Percentiles rank a stretch among this genome's conserved stretches.
Conservation (phyloP, 2,329 filamentous ascomycete species). For the Aspergillus clavatus region DNA sequence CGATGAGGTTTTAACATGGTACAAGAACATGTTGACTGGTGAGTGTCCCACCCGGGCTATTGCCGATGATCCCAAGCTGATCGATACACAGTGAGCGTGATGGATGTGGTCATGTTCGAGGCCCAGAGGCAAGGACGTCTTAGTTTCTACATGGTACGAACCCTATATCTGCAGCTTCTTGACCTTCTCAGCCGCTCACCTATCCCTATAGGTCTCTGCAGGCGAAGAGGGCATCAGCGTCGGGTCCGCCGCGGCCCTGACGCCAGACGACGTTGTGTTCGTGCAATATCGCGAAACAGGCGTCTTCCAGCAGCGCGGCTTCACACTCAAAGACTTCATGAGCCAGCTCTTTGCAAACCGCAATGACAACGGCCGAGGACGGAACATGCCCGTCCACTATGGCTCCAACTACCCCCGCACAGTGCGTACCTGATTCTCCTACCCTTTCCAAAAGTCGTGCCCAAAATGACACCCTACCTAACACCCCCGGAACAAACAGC, state of each 20-base stretch:
- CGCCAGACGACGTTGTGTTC: conserved; percentile 84
- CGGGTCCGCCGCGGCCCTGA: conserved; percentile 76
- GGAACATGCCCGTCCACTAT: conserved; percentile 98
- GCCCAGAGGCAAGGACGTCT: conserved; percentile 90
- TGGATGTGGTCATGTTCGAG: conserved; percentile 98
- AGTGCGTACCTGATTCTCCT: conserved; percentile 53
- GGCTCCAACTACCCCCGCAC: conserved; percentile 79
- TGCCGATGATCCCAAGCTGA: conserved; percentile 12
- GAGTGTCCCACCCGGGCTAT: conserved; percentile 10
- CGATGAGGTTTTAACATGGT: conserved; percentile 57
- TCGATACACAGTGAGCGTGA: conserved; percentile 60
- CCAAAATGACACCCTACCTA: conserved; percentile 1
- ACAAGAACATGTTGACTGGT: conserved; percentile 61
- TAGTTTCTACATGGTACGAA: conserved; percentile 87
- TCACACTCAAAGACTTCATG: conserved; percentile 87
- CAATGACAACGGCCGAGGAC: conserved; percentile 71
- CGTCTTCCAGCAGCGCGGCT: conserved; percentile 84
- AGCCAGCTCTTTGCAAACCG: conserved; percentile 85
- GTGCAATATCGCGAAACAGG: conserved; percentile 93
- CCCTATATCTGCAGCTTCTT: neutral
- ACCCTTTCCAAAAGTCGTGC: neutral
- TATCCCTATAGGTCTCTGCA: conserved; percentile 57
- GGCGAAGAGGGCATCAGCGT: conserved; percentile 93
- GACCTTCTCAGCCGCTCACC: conserved; percentile 11
- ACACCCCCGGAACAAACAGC: conserved; percentile 64